Evolutionary conservation across 768 basidiomycete genomes (phyloP), one percentile per base, ranked within the genome.

Genomic region (Lactarius evosmus): DNA sequence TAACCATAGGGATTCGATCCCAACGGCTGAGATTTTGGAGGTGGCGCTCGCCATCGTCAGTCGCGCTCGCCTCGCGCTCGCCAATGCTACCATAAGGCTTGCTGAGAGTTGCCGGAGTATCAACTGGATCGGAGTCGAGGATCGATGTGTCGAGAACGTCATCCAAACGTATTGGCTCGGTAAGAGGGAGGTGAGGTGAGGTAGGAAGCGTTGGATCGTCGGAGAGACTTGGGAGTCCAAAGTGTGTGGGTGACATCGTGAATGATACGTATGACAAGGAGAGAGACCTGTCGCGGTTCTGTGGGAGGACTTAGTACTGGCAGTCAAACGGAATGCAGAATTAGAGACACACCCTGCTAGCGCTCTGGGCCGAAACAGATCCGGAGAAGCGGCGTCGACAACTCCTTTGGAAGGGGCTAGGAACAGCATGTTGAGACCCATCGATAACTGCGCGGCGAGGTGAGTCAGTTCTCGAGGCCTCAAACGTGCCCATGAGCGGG

Each of bases 81-180:
- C 40, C 51, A 69, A 66, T 46, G 59, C 59, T n/a, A 63, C 70
- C 54, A 56, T 54, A 25, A 54, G 66, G 30, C 63, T 61, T 27
- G 53, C 52, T 41, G 52, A 38, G 49, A 25, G 50, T 38, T 25
- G 53, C 32, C 49, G 52, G 41, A 4, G 62, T 38, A 36, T 63
- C 63, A 72, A 72, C 19, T 77, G 79, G 67, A 56, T 86, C 86
- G 0, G 81, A 79, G 68, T 85, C 85, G 22, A 91, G 76, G 74
- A 88, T 84, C 0, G 90, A 86, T 0, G 85, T 79, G 61, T 93
- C 88, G 38, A 93, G 78, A 19, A 93, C 89, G 68, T 93, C 91
- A 69, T 89, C 84, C 25, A 93, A 79, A 65, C 83, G 81, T 50
- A 88, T 83, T 12, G 83, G 78, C 63, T 85, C 82, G 68, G 69